Percentiles rank a stretch among this genome's conserved stretches.
Conservation (phyloP, 257 asterid species). For the Nicotiana obtusifolia region DNA sequence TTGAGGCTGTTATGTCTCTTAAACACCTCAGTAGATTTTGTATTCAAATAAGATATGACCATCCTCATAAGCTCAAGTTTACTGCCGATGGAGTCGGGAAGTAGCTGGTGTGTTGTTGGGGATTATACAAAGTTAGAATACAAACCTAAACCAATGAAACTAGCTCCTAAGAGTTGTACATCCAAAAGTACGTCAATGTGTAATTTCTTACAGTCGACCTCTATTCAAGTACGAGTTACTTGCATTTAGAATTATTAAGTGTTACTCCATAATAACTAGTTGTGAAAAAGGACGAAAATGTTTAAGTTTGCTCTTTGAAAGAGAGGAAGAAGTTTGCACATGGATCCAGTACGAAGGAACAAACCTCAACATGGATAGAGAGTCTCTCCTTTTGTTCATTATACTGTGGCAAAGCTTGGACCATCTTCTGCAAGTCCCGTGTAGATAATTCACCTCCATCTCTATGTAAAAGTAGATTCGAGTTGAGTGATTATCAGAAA, state of each 20-base stretch:
- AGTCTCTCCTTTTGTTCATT: constrained; percentile 93
- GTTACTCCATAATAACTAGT: background rate
- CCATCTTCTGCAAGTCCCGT: constrained; percentile 94
- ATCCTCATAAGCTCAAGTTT: background rate
- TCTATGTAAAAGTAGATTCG: constrained; percentile 39
- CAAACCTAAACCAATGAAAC: background rate
- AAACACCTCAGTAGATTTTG: background rate
- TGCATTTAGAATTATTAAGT: background rate
- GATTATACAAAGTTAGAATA: background rate
- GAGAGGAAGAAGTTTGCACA: constrained; percentile 6
- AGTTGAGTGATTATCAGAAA: constrained; percentile 9
- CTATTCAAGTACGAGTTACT: background rate
- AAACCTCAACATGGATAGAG: constrained; percentile 87
- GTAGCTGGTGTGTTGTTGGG: background rate
- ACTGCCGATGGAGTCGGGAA: background rate
- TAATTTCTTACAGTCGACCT: background rate
- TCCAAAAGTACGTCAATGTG: background rate
- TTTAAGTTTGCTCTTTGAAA: constrained; percentile 4
- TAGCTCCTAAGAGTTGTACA: background rate
- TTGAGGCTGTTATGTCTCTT: background rate
- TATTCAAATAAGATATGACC: background rate
- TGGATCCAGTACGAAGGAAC: constrained; percentile 20
- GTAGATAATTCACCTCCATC: constrained; percentile 89
- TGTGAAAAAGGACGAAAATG: background rate
- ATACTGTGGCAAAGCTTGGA: constrained; percentile 92